Evolutionary conservation across 1,284 basidiomycete genomes (phyloP).

Genomic region (Apiotrichum sp.): DNA sequence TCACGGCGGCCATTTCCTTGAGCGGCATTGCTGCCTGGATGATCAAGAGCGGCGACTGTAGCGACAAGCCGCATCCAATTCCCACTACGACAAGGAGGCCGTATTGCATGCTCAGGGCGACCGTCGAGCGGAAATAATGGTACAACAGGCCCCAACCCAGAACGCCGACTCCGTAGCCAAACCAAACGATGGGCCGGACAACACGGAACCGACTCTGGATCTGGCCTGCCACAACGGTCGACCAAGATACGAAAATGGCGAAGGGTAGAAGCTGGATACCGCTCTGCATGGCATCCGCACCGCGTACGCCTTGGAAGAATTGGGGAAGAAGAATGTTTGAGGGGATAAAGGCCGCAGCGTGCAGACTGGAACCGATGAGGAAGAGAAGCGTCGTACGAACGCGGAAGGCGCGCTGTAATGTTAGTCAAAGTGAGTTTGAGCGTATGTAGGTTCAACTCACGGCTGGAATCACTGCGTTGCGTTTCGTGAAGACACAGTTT

Average conservation of each 20-base stretch:
- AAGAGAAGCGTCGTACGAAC: conserved; percentile 41
- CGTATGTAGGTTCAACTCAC: conserved; percentile 12
- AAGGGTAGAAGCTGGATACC: conserved; percentile 31
- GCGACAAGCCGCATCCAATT: conserved; percentile 26
- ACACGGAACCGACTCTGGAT: conserved; percentile 31
- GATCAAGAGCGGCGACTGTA: conserved; percentile 34
- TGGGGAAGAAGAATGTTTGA: conserved; percentile 33
- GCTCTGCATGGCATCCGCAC: conserved; percentile 19
- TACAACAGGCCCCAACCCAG: conserved; percentile 32
- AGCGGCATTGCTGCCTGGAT: conserved; percentile 43
- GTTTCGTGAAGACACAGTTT: conserved; percentile 64
- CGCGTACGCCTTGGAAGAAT: conserved; percentile 41
- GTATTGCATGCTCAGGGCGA: conserved; percentile 21
- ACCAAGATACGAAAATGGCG: conserved; percentile 19
- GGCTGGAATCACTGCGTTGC: conserved; percentile 64
- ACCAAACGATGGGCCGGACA: conserved; percentile 37
- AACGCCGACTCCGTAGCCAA: conserved; percentile 29
- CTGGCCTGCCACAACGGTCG: conserved; percentile 30
- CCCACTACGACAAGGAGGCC: conserved; percentile 25
- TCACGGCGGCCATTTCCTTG: conserved; percentile 44
- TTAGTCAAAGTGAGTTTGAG: neutral
- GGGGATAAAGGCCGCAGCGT: conserved; percentile 32
- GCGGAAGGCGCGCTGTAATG: conserved; percentile 26
- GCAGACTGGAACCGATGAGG: conserved; percentile 29
- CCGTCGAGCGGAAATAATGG: conserved; percentile 20